phyloP scores from a whole-genome alignment of 257 asterid species.

The Plantago major region DNA sequence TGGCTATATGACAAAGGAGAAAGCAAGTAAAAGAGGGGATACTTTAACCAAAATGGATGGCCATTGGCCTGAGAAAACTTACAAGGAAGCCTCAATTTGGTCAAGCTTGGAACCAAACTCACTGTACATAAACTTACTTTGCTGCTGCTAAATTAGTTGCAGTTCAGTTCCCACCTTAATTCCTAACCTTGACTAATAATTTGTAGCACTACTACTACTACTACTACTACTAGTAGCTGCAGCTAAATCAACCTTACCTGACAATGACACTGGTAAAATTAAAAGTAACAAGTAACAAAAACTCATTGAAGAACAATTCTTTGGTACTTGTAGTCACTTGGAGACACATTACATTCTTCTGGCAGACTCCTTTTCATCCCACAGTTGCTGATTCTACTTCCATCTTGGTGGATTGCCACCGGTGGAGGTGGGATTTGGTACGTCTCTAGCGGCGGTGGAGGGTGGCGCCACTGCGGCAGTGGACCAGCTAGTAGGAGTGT shows the following conservation, averaged over 20 bases:
- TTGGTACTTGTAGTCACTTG: slow-evolving; percentile 41
- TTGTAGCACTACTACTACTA: no score
- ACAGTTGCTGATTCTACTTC: slow-evolving; percentile 31
- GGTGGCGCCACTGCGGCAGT: slow-evolving; percentile 96
- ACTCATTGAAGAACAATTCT: slow-evolving; percentile 41
- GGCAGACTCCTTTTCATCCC: slow-evolving; percentile 45
- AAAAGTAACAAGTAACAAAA: not conserved
- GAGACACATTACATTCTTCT: slow-evolving; percentile 43
- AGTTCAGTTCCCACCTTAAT: slow-evolving; percentile 12
- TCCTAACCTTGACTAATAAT: slow-evolving; percentile 20
- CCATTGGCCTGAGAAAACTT: slow-evolving; percentile 6
- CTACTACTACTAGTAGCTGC: not conserved
- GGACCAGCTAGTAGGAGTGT: slow-evolving; percentile 90
- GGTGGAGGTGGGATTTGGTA: slow-evolving; percentile 88
- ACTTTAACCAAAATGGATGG: slow-evolving; percentile 23
- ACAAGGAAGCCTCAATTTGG: slow-evolving; percentile 3
- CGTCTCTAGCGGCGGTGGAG: slow-evolving; percentile 81
- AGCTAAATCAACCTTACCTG: not conserved
- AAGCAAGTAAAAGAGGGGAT: slow-evolving; percentile 17
- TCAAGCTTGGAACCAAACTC: slow-evolving; percentile 23
- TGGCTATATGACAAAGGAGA: no score
- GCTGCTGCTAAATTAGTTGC: slow-evolving; percentile 2
- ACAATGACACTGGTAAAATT: slow-evolving; percentile 1
- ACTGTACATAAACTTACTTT: slow-evolving; percentile 34
- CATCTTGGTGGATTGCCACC: slow-evolving; percentile 27